Conservation (phyloP, 768 basidiomycete species). For the Amanita exitialis region DNA sequence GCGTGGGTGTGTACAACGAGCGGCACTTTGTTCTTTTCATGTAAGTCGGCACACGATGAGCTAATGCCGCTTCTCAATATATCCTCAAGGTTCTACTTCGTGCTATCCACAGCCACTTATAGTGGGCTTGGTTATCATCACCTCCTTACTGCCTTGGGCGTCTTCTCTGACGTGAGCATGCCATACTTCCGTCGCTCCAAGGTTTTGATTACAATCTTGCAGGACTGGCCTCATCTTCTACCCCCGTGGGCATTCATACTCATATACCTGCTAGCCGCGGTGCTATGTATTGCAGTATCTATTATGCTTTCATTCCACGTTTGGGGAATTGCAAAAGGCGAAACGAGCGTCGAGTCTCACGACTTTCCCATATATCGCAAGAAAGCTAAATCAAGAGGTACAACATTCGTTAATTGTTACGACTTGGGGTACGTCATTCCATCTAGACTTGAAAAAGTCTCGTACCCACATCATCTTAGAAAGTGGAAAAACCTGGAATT, state of each 20-base stretch:
- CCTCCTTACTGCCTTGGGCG: slow-evolving; percentile 48
- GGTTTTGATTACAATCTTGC: slow-evolving; percentile 9
- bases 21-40: slow-evolving; percentile 95
- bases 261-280: slow-evolving; percentile 24
- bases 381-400: slow-evolving; percentile 56
- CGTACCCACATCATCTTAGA: slow-evolving; percentile 16
- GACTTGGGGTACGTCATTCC: slow-evolving; percentile 61
- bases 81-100: slow-evolving; percentile 68
- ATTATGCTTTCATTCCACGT: slow-evolving; percentile 69
- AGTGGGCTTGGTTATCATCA: slow-evolving; percentile 52
- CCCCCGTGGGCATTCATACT: slow-evolving; percentile 71
- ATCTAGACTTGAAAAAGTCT: background rate
- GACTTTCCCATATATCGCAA: slow-evolving; percentile 75
- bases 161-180: slow-evolving; percentile 29
- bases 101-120: slow-evolving; percentile 56
- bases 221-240: slow-evolving; percentile 47
- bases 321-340: slow-evolving; percentile 59
- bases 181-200: too few species aligned
- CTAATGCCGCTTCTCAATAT: background rate
- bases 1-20: slow-evolving; percentile 92
- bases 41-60: slow-evolving; percentile 29
- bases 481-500: slow-evolving; percentile 59
- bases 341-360: slow-evolving; percentile 86
- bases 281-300: slow-evolving; percentile 2
- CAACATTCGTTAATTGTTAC: slow-evolving; percentile 84